A percentile compares a stretch with the other conserved stretches of the same genome.
These are phyloP conservation scores for Betula pendula DNA, from an alignment of 306 rosid genomes.

Conservation along the genomic window DNA sequence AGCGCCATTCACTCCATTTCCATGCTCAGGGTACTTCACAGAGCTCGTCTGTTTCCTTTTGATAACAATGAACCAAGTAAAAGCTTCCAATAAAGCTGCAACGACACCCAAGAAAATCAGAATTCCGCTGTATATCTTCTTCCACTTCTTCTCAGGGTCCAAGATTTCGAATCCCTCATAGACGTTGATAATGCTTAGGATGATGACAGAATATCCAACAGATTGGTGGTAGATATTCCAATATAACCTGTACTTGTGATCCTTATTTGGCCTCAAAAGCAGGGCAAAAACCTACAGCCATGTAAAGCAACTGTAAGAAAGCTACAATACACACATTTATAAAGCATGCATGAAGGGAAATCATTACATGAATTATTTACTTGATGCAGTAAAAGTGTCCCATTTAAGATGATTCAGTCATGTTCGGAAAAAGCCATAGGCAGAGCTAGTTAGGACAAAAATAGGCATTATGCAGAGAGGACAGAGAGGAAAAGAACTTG, in stretches of 20 bases:
- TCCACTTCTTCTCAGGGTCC: slow-evolving; percentile 60
- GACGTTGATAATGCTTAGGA: slow-evolving; percentile 67
- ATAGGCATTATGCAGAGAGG: no score
- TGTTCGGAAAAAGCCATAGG: no score
- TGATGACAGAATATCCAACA: slow-evolving; percentile 64
- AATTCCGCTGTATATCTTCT: slow-evolving; percentile 51
- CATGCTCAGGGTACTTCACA: slow-evolving; percentile 22
- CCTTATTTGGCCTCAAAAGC: slow-evolving; percentile 93
- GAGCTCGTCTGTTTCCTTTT: slow-evolving; percentile 46
- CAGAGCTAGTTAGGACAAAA: no score
- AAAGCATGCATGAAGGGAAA: no score
- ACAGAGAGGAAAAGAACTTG: no score
- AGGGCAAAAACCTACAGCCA: slow-evolving; percentile 73
- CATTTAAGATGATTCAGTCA: no score
- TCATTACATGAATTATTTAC: no score
- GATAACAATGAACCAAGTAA: slow-evolving; percentile 63
- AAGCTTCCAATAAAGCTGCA: slow-evolving; percentile 65
- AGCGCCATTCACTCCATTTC: slow-evolving; percentile 48
- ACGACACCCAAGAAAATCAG: slow-evolving; percentile 43
- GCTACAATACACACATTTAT: not conserved
- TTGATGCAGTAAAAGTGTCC: no score
- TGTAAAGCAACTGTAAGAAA: not conserved
- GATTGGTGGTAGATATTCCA: slow-evolving; percentile 81
- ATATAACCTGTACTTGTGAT: slow-evolving; percentile 74
- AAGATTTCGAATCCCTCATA: slow-evolving; percentile 67